These are phyloP conservation scores for Oryza meyeriana DNA, from an alignment of 176 grass and related monocot genomes.

Conservation along the genomic window DNA sequence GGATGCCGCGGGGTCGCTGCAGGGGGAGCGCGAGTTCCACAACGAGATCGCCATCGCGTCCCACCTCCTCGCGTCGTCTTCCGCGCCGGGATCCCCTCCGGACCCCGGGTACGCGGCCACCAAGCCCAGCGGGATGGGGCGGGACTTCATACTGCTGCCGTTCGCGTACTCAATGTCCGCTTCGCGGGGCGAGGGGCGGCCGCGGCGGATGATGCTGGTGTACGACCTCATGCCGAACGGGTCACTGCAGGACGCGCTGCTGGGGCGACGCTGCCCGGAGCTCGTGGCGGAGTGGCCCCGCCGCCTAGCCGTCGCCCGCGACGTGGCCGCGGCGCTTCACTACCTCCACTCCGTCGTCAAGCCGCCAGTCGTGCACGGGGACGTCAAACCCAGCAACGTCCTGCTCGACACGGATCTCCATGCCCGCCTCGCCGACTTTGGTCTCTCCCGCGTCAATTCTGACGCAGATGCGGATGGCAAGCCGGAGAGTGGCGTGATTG, in stretches of 20 bases:
- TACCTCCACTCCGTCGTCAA: conserved; percentile 63
- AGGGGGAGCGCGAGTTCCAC: conserved; percentile 91
- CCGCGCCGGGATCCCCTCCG: background rate
- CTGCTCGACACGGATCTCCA: conserved; percentile 59
- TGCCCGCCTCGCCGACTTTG: conserved; percentile 78
- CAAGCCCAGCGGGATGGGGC: background rate
- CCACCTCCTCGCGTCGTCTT: conserved; percentile 18
- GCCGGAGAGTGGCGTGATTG: conserved; percentile 28
- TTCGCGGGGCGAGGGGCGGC: conserved; percentile 5
- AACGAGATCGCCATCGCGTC: conserved; percentile 72
- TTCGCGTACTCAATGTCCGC: conserved; percentile 55
- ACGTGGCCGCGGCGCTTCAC: conserved; percentile 60
- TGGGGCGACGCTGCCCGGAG: conserved; percentile 57
- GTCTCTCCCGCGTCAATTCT: conserved; percentile 55
- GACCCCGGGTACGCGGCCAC: background rate
- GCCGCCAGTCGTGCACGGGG: conserved; percentile 67
- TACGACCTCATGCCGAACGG: conserved; percentile 84
- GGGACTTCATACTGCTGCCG: conserved; percentile 37
- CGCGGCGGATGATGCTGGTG: conserved; percentile 58
- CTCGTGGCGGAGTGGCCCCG: conserved; percentile 49
- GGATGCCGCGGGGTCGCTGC: conserved; percentile 63
- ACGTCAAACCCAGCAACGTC: conserved; percentile 90
- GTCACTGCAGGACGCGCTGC: conserved; percentile 73
- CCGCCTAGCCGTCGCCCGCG: conserved; percentile 54
- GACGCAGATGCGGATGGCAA: conserved; percentile 23